Evolutionary conservation across 2,329 filamentous ascomycete species (phyloP), one percentile per base, ranked within the genome.

Genomic region (Epichloe sibirici): DNA sequence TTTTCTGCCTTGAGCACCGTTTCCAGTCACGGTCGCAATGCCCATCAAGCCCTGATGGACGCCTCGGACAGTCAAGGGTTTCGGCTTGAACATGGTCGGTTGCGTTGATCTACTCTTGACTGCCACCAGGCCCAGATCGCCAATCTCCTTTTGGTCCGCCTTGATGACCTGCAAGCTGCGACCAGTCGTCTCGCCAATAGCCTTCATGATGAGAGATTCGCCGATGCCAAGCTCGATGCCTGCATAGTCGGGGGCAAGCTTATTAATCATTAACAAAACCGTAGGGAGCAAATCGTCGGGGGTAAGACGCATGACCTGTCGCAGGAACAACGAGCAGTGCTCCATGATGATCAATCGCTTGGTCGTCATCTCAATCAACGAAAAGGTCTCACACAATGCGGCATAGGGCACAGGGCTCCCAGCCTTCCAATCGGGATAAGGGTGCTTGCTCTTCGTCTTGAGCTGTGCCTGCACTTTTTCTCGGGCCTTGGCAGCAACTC

Each of bases 181-280:
- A 9, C 93, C 93, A 0, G 93, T 98, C 34, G 85, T 86, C 71
- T 97, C 91, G 11, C 91, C 91, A 63, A 98, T 95, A 5, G 93
- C 88, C 68, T 97, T 98, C 90, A 97, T 97, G 62, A 98, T 96
- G 31, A 98, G 71, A 0, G 91, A 97, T 70, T 98, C 93, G 53
- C 93, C 93, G 61, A 98, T 98, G n/a, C 93, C 93, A 34, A 98
- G 77, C 69, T 98, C 93, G 57, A 98, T 90, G 21, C 93, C 93
- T 44, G 90, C 86, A 66, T 96, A 98, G 64, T 98, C 93, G 3
- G 93, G 91, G 2, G 93, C 93, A 28, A 98, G 81, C 67, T 97
- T 97, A 71, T 96, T 96, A 68, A 95, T 88, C 93, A 98, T 97
- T 34, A 98, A 80, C 57, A 95, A 76, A 25, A 97, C 84, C 0